Evolutionary conservation across 163 green algal species (phyloP), one percentile per base, ranked within the genome.

Genomic region (Scenedesmus sp.): DNA sequence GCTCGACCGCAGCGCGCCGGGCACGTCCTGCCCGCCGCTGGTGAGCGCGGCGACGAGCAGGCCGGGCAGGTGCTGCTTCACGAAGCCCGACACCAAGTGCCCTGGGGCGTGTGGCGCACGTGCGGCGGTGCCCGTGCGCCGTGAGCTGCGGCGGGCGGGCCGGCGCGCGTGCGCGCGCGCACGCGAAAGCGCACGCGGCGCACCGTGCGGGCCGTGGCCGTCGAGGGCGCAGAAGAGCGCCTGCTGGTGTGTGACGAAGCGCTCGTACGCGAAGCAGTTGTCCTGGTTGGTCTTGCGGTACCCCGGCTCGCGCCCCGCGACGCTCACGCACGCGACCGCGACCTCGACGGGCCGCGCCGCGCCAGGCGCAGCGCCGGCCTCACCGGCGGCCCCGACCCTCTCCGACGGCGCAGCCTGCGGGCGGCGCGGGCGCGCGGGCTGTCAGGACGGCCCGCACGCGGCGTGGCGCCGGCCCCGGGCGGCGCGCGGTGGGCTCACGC

Each of bases 281-380:
- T 96, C 91, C 85, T 95, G 91, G 80, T 97, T 96, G 20, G 85
- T 90, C 73, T 96, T 96, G 78, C 93, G 93, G 78, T 92, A 91
- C 39, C 87, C 90, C 2, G 88, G 90, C 82, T 96, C 91, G 34
- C 75, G 67, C 1, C 93, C 93, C 22, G 90, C 90, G 3, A 90
- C 75, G 1, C 88, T 94, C 77, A 97, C 88, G 75, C 87, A 94
- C 3, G 88, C 90, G 53, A 94, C 89, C 10, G 85, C 86, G n/a
- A 92, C 63, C 9, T 66, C 50, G 22, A 91, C 65, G 11, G 71
- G 67, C 15, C 76, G 76, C 62, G 75, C n/a, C n/a, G n/a, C n/a
- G n/a, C n/a, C n/a, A n/a, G n/a, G n/a, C n/a, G n/a, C n/a, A n/a
- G n/a, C n/a, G n/a, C n/a, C n/a, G n/a, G n/a, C n/a, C n/a, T n/a